Conservation (phyloP, 1,284 basidiomycete species). For the Athelia psychrophila region DNA sequence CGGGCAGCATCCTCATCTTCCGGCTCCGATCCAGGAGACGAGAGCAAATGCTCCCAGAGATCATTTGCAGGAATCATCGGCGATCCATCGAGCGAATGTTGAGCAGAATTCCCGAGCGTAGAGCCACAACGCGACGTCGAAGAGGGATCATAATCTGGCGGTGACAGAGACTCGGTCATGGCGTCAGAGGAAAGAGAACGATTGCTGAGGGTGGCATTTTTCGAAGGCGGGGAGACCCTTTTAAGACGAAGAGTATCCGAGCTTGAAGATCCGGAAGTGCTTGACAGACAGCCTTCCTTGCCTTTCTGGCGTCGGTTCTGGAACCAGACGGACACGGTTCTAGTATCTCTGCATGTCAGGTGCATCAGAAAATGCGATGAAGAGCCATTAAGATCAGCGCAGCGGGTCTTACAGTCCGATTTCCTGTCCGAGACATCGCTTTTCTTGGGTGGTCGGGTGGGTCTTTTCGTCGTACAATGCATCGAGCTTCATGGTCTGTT, state of each 20-base stretch:
- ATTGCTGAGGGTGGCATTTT: neutral
- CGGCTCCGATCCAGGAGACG: neutral
- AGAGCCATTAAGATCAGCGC: no score
- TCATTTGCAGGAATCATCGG: neutral
- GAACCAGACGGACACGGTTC: constrained; percentile 32
- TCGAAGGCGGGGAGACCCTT: neutral
- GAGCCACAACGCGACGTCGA: no score
- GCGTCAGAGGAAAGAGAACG: neutral
- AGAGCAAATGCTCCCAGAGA: neutral
- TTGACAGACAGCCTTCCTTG: constrained; percentile 6
- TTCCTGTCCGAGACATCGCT: constrained; percentile 36
- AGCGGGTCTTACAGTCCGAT: constrained; percentile 43
- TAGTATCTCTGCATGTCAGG: constrained; percentile 23
- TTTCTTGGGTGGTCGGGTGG: constrained; percentile 43
- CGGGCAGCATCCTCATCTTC: neutral
- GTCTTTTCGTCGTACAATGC: constrained; percentile 9
- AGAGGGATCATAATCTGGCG: no score
- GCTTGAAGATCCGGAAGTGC: neutral
- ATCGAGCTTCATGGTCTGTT: neutral
- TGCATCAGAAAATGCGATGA: no score
- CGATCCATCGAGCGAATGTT: no score
- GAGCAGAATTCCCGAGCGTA: no score
- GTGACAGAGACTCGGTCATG: neutral
- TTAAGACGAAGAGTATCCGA: neutral
- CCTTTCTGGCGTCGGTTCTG: constrained; percentile 28